Evolutionary conservation across 805 yeast species (phyloP).

Genomic region (Candida parachauliodes): DNA sequence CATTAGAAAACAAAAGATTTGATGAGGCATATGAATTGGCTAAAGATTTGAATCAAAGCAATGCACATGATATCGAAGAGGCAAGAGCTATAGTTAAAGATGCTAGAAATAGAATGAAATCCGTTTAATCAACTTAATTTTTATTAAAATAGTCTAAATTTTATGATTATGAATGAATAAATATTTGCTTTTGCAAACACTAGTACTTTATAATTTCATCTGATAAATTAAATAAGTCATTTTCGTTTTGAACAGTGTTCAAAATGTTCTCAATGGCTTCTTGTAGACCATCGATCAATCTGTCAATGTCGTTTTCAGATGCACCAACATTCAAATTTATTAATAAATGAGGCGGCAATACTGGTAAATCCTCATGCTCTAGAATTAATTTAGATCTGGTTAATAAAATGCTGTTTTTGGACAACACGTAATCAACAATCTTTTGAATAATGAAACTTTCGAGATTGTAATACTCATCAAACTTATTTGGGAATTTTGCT

Average conservation of each 20-base stretch:
- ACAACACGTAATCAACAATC: slow-evolving; percentile 56
- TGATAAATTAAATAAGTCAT: slow-evolving; percentile 25
- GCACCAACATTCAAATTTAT: slow-evolving; percentile 29
- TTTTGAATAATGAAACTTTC: slow-evolving; percentile 64
- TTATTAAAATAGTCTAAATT: not conserved
- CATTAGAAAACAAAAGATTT: slow-evolving; percentile 53
- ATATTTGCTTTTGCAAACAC: not conserved
- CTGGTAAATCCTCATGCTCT: slow-evolving; percentile 71
- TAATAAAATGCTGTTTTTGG: slow-evolving; percentile 53
- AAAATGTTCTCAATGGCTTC: slow-evolving; percentile 20
- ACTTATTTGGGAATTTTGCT: slow-evolving; percentile 38
- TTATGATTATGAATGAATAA: no score
- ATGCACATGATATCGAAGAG: slow-evolving; percentile 85
- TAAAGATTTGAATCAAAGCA: slow-evolving; percentile 59
- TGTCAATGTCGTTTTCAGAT: slow-evolving; percentile 23
- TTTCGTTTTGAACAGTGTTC: slow-evolving; percentile 16
- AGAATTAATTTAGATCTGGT: slow-evolving; percentile 60
- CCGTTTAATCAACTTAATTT: not conserved
- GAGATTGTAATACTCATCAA: slow-evolving; percentile 42
- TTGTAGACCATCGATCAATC: slow-evolving; percentile 20
- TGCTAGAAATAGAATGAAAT: slow-evolving; percentile 53
- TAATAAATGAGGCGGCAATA: slow-evolving; percentile 35
- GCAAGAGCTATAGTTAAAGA: slow-evolving; percentile 81
- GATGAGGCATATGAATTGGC: slow-evolving; percentile 72
- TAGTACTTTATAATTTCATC: slow-evolving; percentile 21